Evolutionary conservation across 2,329 filamentous ascomycete genomes (phyloP).

Genomic region (Aspergillus sp.): DNA sequence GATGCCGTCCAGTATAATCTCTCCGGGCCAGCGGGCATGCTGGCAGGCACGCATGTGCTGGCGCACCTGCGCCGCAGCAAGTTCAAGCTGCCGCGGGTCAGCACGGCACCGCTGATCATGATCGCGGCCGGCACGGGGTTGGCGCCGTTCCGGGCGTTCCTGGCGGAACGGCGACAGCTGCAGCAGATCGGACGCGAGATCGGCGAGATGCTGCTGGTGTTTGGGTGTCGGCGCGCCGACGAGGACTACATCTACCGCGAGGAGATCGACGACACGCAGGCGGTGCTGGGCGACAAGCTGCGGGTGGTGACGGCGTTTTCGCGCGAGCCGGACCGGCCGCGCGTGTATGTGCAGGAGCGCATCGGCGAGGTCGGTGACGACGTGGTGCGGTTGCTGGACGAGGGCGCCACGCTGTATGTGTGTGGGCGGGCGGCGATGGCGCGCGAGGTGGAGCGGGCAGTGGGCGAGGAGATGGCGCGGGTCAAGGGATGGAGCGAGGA

Average conservation of each 20-base stretch:
- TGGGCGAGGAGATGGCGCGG: constrained; percentile 37
- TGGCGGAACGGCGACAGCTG: constrained; percentile 41
- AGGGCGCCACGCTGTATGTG: constrained; percentile 42
- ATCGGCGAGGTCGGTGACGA: constrained; percentile 28
- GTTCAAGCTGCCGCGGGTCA: constrained; percentile 74
- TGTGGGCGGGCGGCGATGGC: constrained; percentile 39
- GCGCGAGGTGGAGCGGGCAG: constrained; percentile 42
- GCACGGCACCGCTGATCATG: constrained; percentile 51
- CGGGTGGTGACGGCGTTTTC: constrained; percentile 30
- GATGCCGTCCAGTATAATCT: constrained; percentile 65
- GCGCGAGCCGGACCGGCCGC: constrained; percentile 14
- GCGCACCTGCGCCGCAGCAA: constrained; percentile 93
- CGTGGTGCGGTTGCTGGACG: constrained; percentile 35
- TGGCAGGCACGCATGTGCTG: constrained; percentile 83
- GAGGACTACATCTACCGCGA: constrained; percentile 39
- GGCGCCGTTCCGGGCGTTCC: constrained; percentile 47
- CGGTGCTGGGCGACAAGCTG: constrained; percentile 15
- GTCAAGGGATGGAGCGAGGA: constrained; percentile 39
- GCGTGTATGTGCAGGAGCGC: constrained; percentile 41
- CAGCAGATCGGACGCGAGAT: constrained; percentile 34
- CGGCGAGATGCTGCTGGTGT: constrained; percentile 42
- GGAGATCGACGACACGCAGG: constrained; percentile 27
- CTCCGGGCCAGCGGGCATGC: constrained; percentile 82
- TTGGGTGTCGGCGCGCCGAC: constrained; percentile 38
- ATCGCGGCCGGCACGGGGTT: constrained; percentile 53